These are phyloP conservation scores for Hypoxylon rickii DNA, from an alignment of 495 filamentous ascomycete genomes.

Conservation along the genomic window DNA sequence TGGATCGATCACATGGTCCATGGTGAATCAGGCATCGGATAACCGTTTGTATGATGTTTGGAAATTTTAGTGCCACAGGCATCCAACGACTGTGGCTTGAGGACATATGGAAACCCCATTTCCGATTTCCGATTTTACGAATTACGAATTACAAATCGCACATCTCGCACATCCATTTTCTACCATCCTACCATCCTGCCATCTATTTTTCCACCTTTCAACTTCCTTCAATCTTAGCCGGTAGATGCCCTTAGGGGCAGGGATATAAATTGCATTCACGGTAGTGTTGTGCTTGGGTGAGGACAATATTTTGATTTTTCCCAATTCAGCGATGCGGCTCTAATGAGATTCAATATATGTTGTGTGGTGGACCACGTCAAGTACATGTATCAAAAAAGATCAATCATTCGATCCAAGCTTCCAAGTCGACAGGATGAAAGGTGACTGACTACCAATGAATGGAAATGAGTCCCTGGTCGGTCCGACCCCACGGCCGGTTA, in stretches of 20 bases:
- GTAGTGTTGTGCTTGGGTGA: slow-evolving; percentile 27
- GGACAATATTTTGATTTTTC: slow-evolving; percentile 15
- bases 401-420: too few relatives aligned
- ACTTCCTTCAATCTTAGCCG: slow-evolving; percentile 19
- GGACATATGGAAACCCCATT: too few relatives aligned
- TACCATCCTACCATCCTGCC: slow-evolving; percentile 5
- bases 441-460: slow-evolving; percentile 1
- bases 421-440: too few relatives aligned
- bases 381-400: too few relatives aligned
- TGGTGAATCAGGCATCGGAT: too few relatives aligned
- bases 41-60: too few relatives aligned
- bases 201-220: slow-evolving; percentile 20
- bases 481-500: slow-evolving; percentile 20
- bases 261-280: slow-evolving; percentile 16
- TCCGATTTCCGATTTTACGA: too few relatives aligned
- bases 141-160: too few relatives aligned
- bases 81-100: too few relatives aligned
- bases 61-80: too few relatives aligned
- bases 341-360: slow-evolving; percentile 21
- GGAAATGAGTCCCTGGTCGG: slow-evolving; percentile 10
- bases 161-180: too few relatives aligned
- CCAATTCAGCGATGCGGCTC: slow-evolving; percentile 31
- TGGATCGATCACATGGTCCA: too few relatives aligned
- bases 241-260: slow-evolving; percentile 1
- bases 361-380: slow-evolving; percentile 1